Conservation (phyloP, 306 rosid genomes). For the Cajanus cajan region DNA sequence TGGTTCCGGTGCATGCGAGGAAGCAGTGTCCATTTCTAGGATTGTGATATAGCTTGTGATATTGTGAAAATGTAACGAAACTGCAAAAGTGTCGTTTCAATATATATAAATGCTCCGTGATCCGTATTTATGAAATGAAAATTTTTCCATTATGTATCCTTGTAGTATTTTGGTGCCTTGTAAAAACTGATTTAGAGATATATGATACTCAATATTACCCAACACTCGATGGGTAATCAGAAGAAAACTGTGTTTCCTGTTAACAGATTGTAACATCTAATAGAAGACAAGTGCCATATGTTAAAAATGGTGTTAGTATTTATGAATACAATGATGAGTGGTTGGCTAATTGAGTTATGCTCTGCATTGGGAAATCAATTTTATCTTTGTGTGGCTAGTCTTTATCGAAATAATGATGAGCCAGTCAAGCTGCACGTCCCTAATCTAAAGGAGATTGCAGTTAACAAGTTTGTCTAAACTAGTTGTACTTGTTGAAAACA, state of each 20-base stretch:
- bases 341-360: slow-evolving; percentile 11
- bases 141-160: slow-evolving; percentile 39
- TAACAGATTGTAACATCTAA: slow-evolving; percentile 39
- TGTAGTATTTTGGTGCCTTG: slow-evolving; percentile 38
- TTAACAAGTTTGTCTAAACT: not conserved
- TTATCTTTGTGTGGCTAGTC: not conserved
- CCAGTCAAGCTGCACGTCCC: not conserved
- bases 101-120: slow-evolving; percentile 32
- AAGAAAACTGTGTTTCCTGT: slow-evolving; percentile 32
- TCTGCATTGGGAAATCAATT: not conserved
- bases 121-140: slow-evolving; percentile 29
- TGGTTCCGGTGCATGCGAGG: slow-evolving; percentile 84
- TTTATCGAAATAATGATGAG: not conserved
- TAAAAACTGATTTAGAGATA: slow-evolving; percentile 57
- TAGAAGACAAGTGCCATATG: slow-evolving; percentile 41
- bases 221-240: slow-evolving; percentile 38
- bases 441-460: not conserved
- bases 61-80: slow-evolving; percentile 40
- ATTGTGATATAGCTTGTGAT: slow-evolving; percentile 56
- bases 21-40: slow-evolving; percentile 79
- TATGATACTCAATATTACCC: slow-evolving; percentile 41
- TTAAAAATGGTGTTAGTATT: slow-evolving; percentile 32
- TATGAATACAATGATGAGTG: slow-evolving; percentile 4
- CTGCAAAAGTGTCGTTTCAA: slow-evolving; percentile 3
- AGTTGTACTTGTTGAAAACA: no score